Evolutionary conservation across 2,329 filamentous ascomycete species (phyloP), one percentile per base, ranked within the genome.

Genomic region (Hypoxylon sp.): DNA sequence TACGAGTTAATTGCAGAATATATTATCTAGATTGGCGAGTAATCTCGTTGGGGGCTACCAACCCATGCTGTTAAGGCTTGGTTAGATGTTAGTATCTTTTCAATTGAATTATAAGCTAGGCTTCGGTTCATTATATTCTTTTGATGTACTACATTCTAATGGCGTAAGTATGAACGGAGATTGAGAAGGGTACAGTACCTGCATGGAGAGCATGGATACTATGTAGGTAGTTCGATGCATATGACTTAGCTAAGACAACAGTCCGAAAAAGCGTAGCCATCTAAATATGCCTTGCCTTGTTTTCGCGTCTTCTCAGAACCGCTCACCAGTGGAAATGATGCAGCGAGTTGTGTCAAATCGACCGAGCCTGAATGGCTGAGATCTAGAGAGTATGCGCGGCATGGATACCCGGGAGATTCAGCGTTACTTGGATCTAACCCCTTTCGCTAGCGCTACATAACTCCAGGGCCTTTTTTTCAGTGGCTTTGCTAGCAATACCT

Each of bases 11-110:
- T 56, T 53, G 17, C 41, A 53, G 23, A 36, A 53, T 58, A 58
- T 55, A 55, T 55, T 58, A 58, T 50, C 38, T 43, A 55, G 55
- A 58, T 58, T 55, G 35, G 50, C 51, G 47, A 55, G 44, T 13
- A 40, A 37, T 40, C 44, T 53, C 21, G 37, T 34, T 8, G 23
- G 41, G 31, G 41, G 25, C 32, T 51, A 35, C 29, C 36, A 57
- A 50, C 34, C 45, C 27, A 32, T 31, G 41, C n/a, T n/a, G 20
- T 51, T 25, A 43, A 29, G 17, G 26, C 35, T 31, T 27, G 7
- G 36, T 13, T 43, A 15, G 21, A 20, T 40, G 32, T 43, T 23
- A 32, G 41, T 38, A 44, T 47, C 26, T 37, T 42, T 46, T 42
- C 26, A 25, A 52, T 36, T 37, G 37, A 21, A 52, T 43, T 52